Evolutionary conservation across 192 early-diverging fungal species (phyloP), one percentile per base, ranked within the genome.

Genomic region (Podila horticola): DNA sequence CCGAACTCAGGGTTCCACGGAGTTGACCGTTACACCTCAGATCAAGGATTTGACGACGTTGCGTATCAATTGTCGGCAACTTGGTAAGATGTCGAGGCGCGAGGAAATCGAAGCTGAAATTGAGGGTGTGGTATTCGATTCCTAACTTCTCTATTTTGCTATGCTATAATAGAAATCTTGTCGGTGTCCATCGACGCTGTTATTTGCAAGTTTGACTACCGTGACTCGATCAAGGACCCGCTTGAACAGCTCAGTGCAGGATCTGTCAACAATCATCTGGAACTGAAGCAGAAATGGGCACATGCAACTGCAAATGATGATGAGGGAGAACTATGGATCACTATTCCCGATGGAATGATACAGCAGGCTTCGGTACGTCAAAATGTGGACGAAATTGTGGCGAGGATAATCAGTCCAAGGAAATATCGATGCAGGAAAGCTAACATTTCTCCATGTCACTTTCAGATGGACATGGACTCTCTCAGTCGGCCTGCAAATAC

Each of bases 1-100:
- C 41, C 13, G 41, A 7, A 45, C 58, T 28, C 65, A 88, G 87
- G 87, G 87, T 26, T 85, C 77, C 41, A 86, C 87, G 0, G 87
- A 88, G 66, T 64, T 88, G 66, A 82, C 75, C 22, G 82, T 88
- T 65, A 69, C 83, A 59, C 87, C 87, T 5, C 66, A 86, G 31
- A 61, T 79, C 10, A 74, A 82, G 51, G 75, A 83, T 34, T 45
- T 88, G 9, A 65, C 77, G 11, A 55, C 50, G 2, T 30, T 88
- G 28, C 82, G 75, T 29, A 83, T 88, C 66, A 88, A 88, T 49
- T 84, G 77, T 34, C 82, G 85, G 17, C 87, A 86, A 48, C 83
- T 82, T 62, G 72, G 87, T 88, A 85, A 74, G 58, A 69, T 9
- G 33, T 17, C 34, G 10, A 17, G 7, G 11, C 51, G 33, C 17